These are phyloP conservation scores for Suillus spraguei DNA, from an alignment of 768 basidiomycete species.

Conservation along the genomic window DNA sequence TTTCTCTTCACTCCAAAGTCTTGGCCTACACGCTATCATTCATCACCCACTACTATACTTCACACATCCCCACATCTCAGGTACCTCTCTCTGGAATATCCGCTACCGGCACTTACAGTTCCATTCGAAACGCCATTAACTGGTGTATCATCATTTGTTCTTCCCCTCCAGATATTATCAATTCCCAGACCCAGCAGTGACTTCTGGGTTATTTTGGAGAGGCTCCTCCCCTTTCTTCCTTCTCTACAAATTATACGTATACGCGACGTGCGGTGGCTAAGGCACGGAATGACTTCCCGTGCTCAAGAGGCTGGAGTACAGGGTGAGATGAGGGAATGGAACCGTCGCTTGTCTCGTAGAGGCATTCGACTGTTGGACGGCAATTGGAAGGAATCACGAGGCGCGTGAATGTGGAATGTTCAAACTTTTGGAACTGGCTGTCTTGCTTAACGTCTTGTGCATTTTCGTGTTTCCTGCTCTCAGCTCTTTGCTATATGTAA, in stretches of 20 bases:
- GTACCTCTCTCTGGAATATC: slow-evolving; percentile 75
- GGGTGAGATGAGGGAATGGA: slow-evolving; percentile 81
- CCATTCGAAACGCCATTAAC: slow-evolving; percentile 16
- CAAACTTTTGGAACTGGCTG: neutral
- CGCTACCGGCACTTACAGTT: slow-evolving; percentile 55
- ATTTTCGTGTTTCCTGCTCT: slow-evolving; percentile 1
- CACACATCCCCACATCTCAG: slow-evolving; percentile 53
- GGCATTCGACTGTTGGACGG: slow-evolving; percentile 68
- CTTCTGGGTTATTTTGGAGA: slow-evolving; percentile 59
- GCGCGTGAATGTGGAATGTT: slow-evolving; percentile 9
- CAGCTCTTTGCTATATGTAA: neutral
- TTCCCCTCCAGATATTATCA: slow-evolving; percentile 62
- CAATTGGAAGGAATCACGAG: slow-evolving; percentile 61
- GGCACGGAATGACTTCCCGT: slow-evolving; percentile 61
- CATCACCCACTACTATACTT: slow-evolving; percentile 54
- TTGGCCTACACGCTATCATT: slow-evolving; percentile 62
- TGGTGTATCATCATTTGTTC: slow-evolving; percentile 29
- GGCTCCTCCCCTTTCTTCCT: slow-evolving; percentile 57
- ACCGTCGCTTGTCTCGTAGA: slow-evolving; percentile 55
- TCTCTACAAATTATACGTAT: slow-evolving; percentile 56
- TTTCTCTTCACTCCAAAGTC: slow-evolving; percentile 70
- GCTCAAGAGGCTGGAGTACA: slow-evolving; percentile 79
- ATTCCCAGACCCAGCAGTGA: slow-evolving; percentile 72
- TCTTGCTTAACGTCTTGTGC: neutral
- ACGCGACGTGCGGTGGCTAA: slow-evolving; percentile 74